phyloP scores from a whole-genome alignment of 257 asterid species.

The Plectranthus barbatus region DNA sequence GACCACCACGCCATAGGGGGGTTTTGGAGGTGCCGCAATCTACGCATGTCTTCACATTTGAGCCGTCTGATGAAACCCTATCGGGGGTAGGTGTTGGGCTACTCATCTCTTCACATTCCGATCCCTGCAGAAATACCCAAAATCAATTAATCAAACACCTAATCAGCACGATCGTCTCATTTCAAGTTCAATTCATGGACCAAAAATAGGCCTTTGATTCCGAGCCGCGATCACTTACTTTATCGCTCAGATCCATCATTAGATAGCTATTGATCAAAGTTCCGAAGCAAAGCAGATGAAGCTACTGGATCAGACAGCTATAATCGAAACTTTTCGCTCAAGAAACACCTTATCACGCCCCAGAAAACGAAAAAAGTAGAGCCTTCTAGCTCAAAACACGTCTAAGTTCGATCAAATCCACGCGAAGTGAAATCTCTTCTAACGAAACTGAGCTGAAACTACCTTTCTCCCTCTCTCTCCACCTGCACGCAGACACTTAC shows the following conservation, averaged over 20 bases:
- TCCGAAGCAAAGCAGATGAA: slow-evolving; percentile 12
- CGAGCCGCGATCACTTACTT: slow-evolving; percentile 52
- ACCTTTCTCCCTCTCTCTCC: not conserved
- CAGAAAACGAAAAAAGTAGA: not conserved
- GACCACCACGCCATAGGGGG: slow-evolving; percentile 99
- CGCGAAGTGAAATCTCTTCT: not conserved
- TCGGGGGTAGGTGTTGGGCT: slow-evolving; percentile 41
- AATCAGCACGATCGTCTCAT: not conserved
- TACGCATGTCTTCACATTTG: slow-evolving; percentile 59
- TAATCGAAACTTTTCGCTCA: too few relatives aligned
- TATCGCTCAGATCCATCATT: slow-evolving; percentile 80
- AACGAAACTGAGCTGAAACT: not conserved
- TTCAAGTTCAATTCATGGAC: not conserved
- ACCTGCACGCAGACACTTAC: not conserved
- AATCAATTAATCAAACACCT: not conserved
- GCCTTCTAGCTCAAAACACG: not conserved
- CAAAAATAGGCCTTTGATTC: not conserved
- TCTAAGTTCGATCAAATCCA: not conserved
- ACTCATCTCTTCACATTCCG: slow-evolving; percentile 60
- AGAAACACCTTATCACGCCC: slow-evolving; percentile 17
- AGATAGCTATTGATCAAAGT: not conserved
- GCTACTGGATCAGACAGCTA: not conserved
- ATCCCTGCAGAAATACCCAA: slow-evolving; percentile 29
- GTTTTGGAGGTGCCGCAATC: slow-evolving; percentile 93
- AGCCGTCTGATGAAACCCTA: slow-evolving; percentile 49